These are phyloP conservation scores for Pharnaceum exiguum DNA, from an alignment of 148 eudicot genomes.

Conservation along the genomic window DNA sequence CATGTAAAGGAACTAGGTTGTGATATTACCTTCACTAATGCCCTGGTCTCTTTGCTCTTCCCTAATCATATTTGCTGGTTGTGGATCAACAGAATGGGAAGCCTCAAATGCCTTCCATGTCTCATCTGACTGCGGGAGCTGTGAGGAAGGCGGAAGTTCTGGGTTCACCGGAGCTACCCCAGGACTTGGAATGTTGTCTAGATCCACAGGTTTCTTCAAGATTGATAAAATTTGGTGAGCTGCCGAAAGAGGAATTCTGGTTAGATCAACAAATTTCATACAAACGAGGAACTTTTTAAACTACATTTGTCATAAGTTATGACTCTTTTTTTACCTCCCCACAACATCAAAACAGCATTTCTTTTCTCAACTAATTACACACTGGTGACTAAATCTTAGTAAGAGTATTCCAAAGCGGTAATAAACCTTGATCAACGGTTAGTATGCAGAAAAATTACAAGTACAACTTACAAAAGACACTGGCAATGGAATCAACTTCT, in stretches of 20 bases:
- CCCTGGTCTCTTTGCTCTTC: slow-evolving; percentile 6
- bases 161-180: slow-evolving; percentile 24
- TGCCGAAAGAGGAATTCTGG: slow-evolving; percentile 22
- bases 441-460: too few relatives aligned
- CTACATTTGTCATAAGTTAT: too few relatives aligned
- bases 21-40: slow-evolving; percentile 5
- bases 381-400: too few relatives aligned
- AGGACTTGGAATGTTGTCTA: slow-evolving; percentile 14
- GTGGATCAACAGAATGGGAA: slow-evolving; percentile 20
- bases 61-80: slow-evolving; percentile 19
- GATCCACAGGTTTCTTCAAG: slow-evolving; percentile 46
- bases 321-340: too few relatives aligned
- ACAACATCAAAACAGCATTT: too few relatives aligned
- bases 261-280: too few relatives aligned
- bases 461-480: too few relatives aligned
- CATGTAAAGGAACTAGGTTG: too few relatives aligned
- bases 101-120: slow-evolving; percentile 19
- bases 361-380: neutral
- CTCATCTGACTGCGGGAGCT: slow-evolving; percentile 14
- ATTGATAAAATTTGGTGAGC: slow-evolving; percentile 60
- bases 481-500: too few relatives aligned
- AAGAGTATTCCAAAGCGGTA: too few relatives aligned
- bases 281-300: too few relatives aligned
- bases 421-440: too few relatives aligned
- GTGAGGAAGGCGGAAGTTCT: slow-evolving; percentile 27